phyloP scores from a whole-genome alignment of 352 stramenopile species.

The Phytophthora sojae region DNA sequence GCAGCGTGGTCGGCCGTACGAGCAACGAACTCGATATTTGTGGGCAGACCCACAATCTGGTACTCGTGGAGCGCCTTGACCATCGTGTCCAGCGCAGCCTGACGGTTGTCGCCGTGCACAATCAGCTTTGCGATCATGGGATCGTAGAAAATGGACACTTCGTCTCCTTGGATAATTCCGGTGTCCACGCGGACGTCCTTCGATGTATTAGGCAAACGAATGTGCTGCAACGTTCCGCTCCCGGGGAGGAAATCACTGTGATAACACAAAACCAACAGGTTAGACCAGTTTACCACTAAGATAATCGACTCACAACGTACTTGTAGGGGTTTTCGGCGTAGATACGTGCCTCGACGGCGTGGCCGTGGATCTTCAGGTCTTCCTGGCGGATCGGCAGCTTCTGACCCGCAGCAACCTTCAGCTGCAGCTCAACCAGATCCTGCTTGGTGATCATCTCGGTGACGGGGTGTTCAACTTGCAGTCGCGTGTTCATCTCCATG shows the following conservation, averaged over 20 bases:
- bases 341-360: slow-evolving; percentile 94
- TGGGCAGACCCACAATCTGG: slow-evolving; percentile 93
- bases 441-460: slow-evolving; percentile 92
- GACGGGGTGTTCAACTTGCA: slow-evolving; percentile 95
- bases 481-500: slow-evolving; percentile 97
- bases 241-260: slow-evolving; percentile 91
- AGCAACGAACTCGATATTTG: slow-evolving; percentile 95
- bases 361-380: slow-evolving; percentile 87
- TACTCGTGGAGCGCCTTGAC: slow-evolving; percentile 90
- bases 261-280: slow-evolving; percentile 6
- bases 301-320: slow-evolving; percentile 41
- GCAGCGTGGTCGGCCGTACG: slow-evolving; percentile 86
- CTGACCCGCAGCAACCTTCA: slow-evolving; percentile 94
- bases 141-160: slow-evolving; percentile 95
- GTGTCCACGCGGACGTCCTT: slow-evolving; percentile 91
- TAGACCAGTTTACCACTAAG: slow-evolving; percentile 11
- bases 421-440: slow-evolving; percentile 94
- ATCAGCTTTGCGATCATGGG: slow-evolving; percentile 96
- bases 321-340: slow-evolving; percentile 95
- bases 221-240: slow-evolving; percentile 87
- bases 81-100: slow-evolving; percentile 86
- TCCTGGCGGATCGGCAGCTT: slow-evolving; percentile 90
- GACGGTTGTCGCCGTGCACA: slow-evolving; percentile 88
- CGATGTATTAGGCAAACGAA: slow-evolving; percentile 76
- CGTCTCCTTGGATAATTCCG: slow-evolving; percentile 88